Conservation (phyloP, 2,329 filamentous ascomycete genomes). For the Parastagonospora nodorum region DNA sequence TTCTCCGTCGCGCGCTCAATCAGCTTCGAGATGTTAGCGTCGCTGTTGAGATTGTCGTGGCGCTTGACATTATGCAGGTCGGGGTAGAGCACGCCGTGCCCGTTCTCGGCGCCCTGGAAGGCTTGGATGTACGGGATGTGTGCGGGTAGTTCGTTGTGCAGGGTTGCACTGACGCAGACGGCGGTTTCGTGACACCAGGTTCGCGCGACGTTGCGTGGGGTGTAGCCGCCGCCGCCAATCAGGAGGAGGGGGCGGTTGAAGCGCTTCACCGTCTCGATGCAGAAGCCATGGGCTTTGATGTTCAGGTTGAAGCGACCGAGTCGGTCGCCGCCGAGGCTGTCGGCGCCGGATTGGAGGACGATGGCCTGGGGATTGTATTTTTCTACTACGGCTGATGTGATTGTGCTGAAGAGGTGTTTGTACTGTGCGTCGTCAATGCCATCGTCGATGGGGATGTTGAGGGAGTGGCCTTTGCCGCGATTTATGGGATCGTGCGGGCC, state of each 20-base stretch:
- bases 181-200: constrained; percentile 97
- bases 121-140: constrained; percentile 86
- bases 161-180: constrained; percentile 77
- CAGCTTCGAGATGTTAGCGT: constrained; percentile 75
- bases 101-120: constrained; percentile 78
- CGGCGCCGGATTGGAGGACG: constrained; percentile 92
- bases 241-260: constrained; percentile 82
- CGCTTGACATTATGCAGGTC: constrained; percentile 77
- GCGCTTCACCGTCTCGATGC: constrained; percentile 85
- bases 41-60: constrained; percentile 77
- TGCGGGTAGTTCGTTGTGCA: constrained; percentile 74
- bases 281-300: constrained; percentile 90
- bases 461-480: constrained; percentile 82
- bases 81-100: constrained; percentile 74
- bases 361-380: constrained; percentile 90
- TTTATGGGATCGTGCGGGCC: constrained; percentile 83
- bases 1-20: constrained; percentile 82
- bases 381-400: constrained; percentile 78
- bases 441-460: constrained; percentile 89
- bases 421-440: constrained; percentile 93
- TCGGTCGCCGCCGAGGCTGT: constrained; percentile 90
- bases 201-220: constrained; percentile 91
- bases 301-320: constrained; percentile 96
- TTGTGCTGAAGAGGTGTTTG: constrained; percentile 77
- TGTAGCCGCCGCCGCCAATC: constrained; percentile 94